Base-by-base conservation (phyloP, 1,284 basidiomycete genomes). In the Malassezia pachydermatis region DNA sequence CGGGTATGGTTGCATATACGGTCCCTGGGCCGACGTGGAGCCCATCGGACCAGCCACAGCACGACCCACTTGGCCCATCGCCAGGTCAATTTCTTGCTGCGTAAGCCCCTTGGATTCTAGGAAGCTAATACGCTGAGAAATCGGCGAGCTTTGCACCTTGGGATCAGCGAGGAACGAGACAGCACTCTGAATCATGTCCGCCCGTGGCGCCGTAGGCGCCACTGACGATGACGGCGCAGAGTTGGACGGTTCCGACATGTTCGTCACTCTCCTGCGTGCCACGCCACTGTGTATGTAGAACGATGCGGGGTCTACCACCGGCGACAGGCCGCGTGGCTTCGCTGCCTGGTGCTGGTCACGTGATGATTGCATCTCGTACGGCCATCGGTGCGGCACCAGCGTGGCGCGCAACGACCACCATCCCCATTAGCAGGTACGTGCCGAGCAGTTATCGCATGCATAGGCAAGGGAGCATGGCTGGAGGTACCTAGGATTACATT, bases 101-200 rank as follows among this genome's bases (percentile, higher is more conserved):
- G 81, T 84, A 22, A 98, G 76, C 1, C 92, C 92, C 72, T 96
- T 96, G 5, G 87, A 84, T 67, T 95, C 85, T 20, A 98, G 79
- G 75, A 96, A 98, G 64, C 87, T 83, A 42, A 98, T 80, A 41
- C 86, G 80, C 70, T 92, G 86, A 4, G 84, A 79, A 27, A 95
- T 74, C 2, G 88, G 77, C 2, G 88, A 86, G 23, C 81, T 76
- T 68, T 73, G 67, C 22, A 78, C 75, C 81, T 84, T 69, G n/a
- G 68, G 65, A 37, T 71, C 67, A 5, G 52, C 46, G 27, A 71
- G 63, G 43, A 71, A 71, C 41, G 58, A 60, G 39, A 71, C 48
- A 11, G 68, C 68, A 25, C 57, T 63, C 14, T 55, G 40, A 3
- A 71, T 54, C 63, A 70, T 66, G 32, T 71, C 67, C 16, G 52